Evolutionary conservation across 2,329 filamentous ascomycete genomes (phyloP).

Genomic region (Xylaria hypoxylon): DNA sequence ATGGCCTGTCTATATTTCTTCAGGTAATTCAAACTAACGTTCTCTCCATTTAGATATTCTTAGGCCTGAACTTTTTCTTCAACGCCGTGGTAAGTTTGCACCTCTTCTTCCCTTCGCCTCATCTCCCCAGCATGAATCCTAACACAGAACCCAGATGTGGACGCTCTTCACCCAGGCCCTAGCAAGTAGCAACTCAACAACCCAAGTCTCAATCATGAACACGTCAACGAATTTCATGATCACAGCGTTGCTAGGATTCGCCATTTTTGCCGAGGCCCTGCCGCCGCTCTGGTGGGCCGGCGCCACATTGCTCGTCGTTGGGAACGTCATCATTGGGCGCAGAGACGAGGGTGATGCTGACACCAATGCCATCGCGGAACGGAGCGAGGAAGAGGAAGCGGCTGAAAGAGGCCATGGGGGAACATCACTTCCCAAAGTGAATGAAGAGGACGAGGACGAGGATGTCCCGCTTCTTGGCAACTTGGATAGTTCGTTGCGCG

Average conservation of each 20-base stretch:
- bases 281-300: conserved; percentile 83
- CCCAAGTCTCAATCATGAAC: conserved; percentile 84
- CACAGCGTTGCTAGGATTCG: conserved; percentile 76
- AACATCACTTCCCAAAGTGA: conserved; percentile 14
- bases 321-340: conserved; percentile 81
- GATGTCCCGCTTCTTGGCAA: conserved; percentile 47
- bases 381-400: conserved; percentile 6
- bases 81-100: conserved; percentile 66
- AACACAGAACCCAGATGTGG: conserved; percentile 72
- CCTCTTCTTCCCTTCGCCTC: neutral
- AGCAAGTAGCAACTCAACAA: conserved; percentile 78
- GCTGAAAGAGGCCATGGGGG: conserved; percentile 20
- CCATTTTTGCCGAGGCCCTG: conserved; percentile 77
- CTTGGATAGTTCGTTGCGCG: conserved; percentile 29
- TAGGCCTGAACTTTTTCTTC: conserved; percentile 78
- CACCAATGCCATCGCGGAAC: conserved; percentile 18
- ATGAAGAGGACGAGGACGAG: conserved; percentile 30
- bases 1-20: neutral
- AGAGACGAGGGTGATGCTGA: conserved; percentile 54
- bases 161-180: conserved; percentile 83
- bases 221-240: conserved; percentile 85
- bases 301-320: conserved; percentile 76
- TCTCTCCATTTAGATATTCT: conserved; percentile 70
- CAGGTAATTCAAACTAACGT: neutral
- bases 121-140: conserved; percentile 9